Percentiles rank a stretch among this genome's conserved stretches.
Conservation (phyloP, 2,329 filamentous ascomycete species). For the Verticillium isaacii region DNA sequence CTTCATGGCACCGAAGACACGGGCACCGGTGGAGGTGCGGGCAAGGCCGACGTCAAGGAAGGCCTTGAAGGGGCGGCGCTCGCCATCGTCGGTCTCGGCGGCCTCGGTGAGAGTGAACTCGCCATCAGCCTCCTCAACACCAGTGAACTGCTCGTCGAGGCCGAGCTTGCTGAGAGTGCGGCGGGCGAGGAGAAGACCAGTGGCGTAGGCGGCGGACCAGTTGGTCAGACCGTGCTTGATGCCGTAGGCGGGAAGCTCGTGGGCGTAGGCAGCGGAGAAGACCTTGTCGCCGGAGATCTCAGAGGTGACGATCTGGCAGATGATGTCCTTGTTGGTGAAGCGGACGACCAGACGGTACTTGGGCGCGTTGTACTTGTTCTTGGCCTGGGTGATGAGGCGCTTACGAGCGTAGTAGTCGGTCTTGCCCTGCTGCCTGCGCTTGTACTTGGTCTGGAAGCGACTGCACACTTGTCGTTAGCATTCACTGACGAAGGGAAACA, state of each 20-base stretch:
- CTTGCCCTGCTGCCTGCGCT: conserved; percentile 92
- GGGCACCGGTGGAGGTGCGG: conserved; percentile 96
- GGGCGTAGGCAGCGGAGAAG: conserved; percentile 84
- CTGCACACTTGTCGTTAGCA: conserved; percentile 38
- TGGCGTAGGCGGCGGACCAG: conserved; percentile 97
- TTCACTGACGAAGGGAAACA: neutral
- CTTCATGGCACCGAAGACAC: conserved; percentile 99
- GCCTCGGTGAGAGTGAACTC: conserved; percentile 96
- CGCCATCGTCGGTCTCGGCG: conserved; percentile 81
- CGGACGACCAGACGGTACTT: conserved; percentile 99
- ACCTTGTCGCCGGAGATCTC: conserved; percentile 99
- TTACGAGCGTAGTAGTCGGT: conserved; percentile 99
- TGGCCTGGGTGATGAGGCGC: conserved; percentile 99
- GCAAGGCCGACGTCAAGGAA: conserved; percentile 96
- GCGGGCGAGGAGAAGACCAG: conserved; percentile 93
- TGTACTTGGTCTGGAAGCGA: conserved; percentile 99
- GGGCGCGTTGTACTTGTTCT: conserved; percentile 99
- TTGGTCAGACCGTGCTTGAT: conserved; percentile 99
- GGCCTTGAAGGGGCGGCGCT: conserved; percentile 98
- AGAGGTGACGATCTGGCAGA: conserved; percentile 93
- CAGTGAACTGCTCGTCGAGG: conserved; percentile 85
- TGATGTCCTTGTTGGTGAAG: conserved; percentile 99
- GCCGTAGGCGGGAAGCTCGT: conserved; percentile 97
- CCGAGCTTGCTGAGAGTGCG: conserved; percentile 96
- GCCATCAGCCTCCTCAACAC: conserved; percentile 95